Percentiles rank a stretch among this genome's conserved stretches.
phyloP scores from a whole-genome alignment of 2,329 filamentous ascomycete species.

The Tothia fuscella region DNA sequence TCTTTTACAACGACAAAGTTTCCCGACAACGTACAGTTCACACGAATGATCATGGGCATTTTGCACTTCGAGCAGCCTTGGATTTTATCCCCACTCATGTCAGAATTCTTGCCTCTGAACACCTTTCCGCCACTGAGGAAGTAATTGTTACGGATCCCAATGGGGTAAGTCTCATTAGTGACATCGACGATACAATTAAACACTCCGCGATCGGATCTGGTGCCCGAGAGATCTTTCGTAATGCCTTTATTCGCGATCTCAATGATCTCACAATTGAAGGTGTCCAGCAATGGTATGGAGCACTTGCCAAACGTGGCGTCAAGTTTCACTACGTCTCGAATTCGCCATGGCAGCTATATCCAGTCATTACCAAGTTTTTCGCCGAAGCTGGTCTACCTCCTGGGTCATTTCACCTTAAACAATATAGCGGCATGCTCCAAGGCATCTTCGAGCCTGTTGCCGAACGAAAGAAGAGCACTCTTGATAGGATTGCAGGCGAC shows the following conservation, averaged over 20 bases:
- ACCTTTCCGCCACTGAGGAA: slow-evolving; percentile 68
- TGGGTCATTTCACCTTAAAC: slow-evolving; percentile 89
- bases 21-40: slow-evolving; percentile 75
- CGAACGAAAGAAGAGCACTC: slow-evolving; percentile 79
- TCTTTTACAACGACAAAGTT: slow-evolving; percentile 80
- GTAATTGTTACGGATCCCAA: slow-evolving; percentile 63
- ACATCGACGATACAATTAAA: slow-evolving; percentile 97
- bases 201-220: slow-evolving; percentile 81
- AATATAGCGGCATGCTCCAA: slow-evolving; percentile 93
- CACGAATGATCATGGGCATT: slow-evolving; percentile 85
- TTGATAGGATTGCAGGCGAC: slow-evolving; percentile 76
- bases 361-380: slow-evolving; percentile 78
- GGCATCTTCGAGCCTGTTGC: slow-evolving; percentile 97
- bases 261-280: slow-evolving; percentile 72
- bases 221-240: slow-evolving; percentile 88
- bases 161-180: slow-evolving; percentile 87
- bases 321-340: slow-evolving; percentile 97
- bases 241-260: slow-evolving; percentile 84
- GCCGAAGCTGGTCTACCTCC: slow-evolving; percentile 65
- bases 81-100: slow-evolving; percentile 88
- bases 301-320: slow-evolving; percentile 67
- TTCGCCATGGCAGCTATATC: slow-evolving; percentile 94
- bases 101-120: slow-evolving; percentile 73
- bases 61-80: slow-evolving; percentile 64
- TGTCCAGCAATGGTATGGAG: slow-evolving; percentile 79